A percentile compares a stretch with the other conserved stretches of the same genome.
phyloP scores from a whole-genome alignment of 2,329 filamentous ascomycete species.

The Tolypocladium amazonense region DNA sequence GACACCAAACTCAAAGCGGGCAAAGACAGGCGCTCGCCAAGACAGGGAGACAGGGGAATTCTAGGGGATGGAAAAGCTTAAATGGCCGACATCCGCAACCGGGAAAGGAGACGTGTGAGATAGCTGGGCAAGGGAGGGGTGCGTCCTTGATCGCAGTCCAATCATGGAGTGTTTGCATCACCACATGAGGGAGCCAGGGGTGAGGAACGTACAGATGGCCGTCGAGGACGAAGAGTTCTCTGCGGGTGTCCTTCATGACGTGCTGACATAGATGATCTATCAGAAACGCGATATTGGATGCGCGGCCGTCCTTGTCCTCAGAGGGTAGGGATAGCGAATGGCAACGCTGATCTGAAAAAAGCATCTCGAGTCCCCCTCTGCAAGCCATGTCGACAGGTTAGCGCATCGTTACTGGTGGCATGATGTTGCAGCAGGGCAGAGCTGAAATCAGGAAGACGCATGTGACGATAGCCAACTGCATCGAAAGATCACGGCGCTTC shows the following conservation, averaged over 20 bases:
- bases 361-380: conserved; percentile 86
- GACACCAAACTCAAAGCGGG: neutral
- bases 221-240: conserved; percentile 84
- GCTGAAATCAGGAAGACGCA: neutral
- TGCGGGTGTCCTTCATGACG: conserved; percentile 74
- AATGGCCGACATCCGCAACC: neutral
- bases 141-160: neutral
- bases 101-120: neutral
- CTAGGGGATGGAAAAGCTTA: neutral
- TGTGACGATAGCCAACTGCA: neutral
- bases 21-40: neutral
- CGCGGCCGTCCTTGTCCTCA: conserved; percentile 44
- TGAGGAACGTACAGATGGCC: conserved; percentile 63
- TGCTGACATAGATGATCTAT: conserved; percentile 70
- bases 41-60: neutral
- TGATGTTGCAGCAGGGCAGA: neutral
- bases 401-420: conserved; percentile 1
- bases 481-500: neutral
- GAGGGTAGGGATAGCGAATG: conserved; percentile 61
- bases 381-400: conserved; percentile 6
- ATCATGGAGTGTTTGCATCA: neutral
- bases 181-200: neutral
- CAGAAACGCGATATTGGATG: conserved; percentile 62
- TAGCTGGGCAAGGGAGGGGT: neutral
- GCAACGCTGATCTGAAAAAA: conserved; percentile 75